Evolutionary conservation across 768 basidiomycete species (phyloP).

Genomic region (Lentinus brumalis): DNA sequence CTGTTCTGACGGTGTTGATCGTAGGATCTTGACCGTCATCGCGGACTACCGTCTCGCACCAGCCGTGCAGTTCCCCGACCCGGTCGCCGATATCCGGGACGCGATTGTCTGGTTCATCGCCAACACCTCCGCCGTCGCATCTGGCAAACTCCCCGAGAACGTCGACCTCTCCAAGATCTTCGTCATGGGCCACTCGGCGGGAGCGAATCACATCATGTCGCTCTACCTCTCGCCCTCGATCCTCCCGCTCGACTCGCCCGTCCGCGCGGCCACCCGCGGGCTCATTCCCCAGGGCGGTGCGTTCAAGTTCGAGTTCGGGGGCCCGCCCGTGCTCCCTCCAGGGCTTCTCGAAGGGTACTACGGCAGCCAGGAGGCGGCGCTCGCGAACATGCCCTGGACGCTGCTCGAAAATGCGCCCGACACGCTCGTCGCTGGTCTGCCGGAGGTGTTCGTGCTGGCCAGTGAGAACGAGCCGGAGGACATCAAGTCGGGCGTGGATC

Average conservation of each 20-base stretch:
- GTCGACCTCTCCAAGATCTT: slow-evolving; percentile 46
- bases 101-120: slow-evolving; percentile 55
- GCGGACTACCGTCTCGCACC: slow-evolving; percentile 71
- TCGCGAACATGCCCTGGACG: slow-evolving; percentile 42
- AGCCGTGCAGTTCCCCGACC: slow-evolving; percentile 53
- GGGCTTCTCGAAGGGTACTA: slow-evolving; percentile 40
- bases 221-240: slow-evolving; percentile 40
- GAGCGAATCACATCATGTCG: slow-evolving; percentile 52
- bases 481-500: slow-evolving; percentile 37
- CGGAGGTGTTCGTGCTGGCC: slow-evolving; percentile 49
- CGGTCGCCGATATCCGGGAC: slow-evolving; percentile 59
- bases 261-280: slow-evolving; percentile 43
- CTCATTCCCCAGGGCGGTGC: slow-evolving; percentile 48
- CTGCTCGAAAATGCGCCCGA: slow-evolving; percentile 42
- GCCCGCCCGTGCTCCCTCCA: slow-evolving; percentile 9
- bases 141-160: slow-evolving; percentile 11
- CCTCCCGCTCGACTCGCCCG: slow-evolving; percentile 22
- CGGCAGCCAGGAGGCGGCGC: slow-evolving; percentile 38
- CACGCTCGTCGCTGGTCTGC: slow-evolving; percentile 41
- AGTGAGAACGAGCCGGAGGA: slow-evolving; percentile 56
- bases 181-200: slow-evolving; percentile 65
- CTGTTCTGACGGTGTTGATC: no score
- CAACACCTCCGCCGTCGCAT: slow-evolving; percentile 27
- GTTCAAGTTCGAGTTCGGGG: slow-evolving; percentile 36
- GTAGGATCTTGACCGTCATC: slow-evolving; percentile 56